Percentiles rank a stretch among this genome's conserved stretches.
Evolutionary conservation across 768 basidiomycete genomes (phyloP).

Genomic region (Calocybe gangraenosa): DNA sequence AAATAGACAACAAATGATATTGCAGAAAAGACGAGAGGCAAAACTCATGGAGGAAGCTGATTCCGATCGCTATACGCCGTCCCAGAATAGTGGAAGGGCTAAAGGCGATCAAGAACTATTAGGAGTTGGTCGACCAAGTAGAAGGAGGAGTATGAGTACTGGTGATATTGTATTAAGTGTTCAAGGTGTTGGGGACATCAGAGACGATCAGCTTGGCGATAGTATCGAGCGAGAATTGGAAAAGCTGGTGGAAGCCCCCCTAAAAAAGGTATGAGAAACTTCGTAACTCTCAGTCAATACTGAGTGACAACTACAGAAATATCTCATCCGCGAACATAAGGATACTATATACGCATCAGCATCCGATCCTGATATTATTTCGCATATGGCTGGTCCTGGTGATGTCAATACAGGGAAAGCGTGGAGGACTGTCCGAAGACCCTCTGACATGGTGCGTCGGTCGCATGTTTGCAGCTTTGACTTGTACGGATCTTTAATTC

Average conservation of each 20-base stretch:
- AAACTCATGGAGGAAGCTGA: slow-evolving; percentile 49
- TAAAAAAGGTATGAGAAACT: slow-evolving; percentile 35
- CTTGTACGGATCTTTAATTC: background rate
- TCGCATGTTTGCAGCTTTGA: slow-evolving; percentile 7
- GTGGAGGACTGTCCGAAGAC: slow-evolving; percentile 83
- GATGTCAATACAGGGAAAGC: slow-evolving; percentile 81
- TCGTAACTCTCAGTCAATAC: slow-evolving; percentile 4
- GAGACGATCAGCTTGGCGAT: slow-evolving; percentile 53
- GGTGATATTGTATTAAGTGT: slow-evolving; percentile 61
- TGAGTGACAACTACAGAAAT: slow-evolving; percentile 47
- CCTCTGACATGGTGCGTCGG: slow-evolving; percentile 85
- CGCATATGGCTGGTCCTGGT: slow-evolving; percentile 69
- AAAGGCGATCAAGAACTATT: slow-evolving; percentile 21
- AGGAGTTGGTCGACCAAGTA: slow-evolving; percentile 47
- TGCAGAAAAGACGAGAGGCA: slow-evolving; percentile 65
- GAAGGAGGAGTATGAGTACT: slow-evolving; percentile 74
- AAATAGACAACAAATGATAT: slow-evolving; percentile 61
- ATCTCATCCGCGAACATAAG: slow-evolving; percentile 76
- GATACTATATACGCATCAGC: slow-evolving; percentile 79
- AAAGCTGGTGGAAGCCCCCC: slow-evolving; percentile 47
- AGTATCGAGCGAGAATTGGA: slow-evolving; percentile 73
- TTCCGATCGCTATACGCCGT: slow-evolving; percentile 26
- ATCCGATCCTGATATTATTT: slow-evolving; percentile 65
- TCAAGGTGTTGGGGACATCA: slow-evolving; percentile 23
- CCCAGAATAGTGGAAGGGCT: slow-evolving; percentile 3